Evolutionary conservation across 2,329 filamentous ascomycete genomes (phyloP).

Genomic region (Venturia carpophila): DNA sequence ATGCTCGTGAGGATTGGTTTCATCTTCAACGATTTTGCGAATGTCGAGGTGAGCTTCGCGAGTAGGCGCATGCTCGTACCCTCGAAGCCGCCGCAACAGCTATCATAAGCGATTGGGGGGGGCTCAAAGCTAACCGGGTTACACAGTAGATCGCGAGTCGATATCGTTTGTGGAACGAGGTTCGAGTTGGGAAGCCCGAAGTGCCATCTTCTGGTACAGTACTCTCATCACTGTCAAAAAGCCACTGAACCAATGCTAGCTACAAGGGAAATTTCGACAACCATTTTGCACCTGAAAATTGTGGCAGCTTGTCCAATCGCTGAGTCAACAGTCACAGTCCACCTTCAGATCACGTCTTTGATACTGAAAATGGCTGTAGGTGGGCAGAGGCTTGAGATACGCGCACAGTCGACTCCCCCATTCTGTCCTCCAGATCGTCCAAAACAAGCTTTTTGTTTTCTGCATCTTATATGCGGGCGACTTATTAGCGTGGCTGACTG

Average conservation of each 20-base stretch:
- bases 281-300: background rate
- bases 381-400: background rate
- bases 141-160: background rate
- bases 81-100: background rate
- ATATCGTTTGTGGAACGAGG: background rate
- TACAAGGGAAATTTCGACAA: background rate
- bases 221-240: background rate
- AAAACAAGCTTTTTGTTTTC: conserved; percentile 2
- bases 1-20: background rate
- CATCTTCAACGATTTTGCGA: background rate
- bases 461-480: background rate
- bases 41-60: too few relatives aligned
- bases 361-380: background rate
- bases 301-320: too few relatives aligned
- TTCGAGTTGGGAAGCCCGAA: background rate
- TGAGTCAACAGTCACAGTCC: background rate
- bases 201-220: background rate
- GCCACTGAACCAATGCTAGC: background rate
- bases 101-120: background rate
- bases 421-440: background rate
- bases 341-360: background rate
- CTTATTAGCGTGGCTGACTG: conserved; percentile 4
- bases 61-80: too few relatives aligned
- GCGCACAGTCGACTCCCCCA: background rate
- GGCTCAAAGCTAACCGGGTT: background rate